Evolutionary conservation across 2,329 filamentous ascomycete genomes (phyloP).

Genomic region (Diplodia intermedia): DNA sequence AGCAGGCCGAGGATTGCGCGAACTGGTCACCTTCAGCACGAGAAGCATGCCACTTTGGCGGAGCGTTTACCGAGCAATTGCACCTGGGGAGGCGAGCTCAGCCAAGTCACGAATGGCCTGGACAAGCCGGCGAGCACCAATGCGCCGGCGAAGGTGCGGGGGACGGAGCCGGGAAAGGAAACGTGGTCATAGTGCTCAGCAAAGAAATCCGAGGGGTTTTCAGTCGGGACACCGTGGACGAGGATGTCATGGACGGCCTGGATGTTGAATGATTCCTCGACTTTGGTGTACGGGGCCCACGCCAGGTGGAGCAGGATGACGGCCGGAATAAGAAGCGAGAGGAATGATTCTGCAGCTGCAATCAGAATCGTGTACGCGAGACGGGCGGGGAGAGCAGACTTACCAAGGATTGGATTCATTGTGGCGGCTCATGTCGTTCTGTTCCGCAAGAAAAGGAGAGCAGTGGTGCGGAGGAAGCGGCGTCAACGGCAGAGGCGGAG

Average conservation of each 20-base stretch:
- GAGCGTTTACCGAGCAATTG: constrained; percentile 61
- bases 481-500: neutral
- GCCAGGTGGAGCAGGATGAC: constrained; percentile 73
- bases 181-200: constrained; percentile 82
- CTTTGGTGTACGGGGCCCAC: constrained; percentile 88
- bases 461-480: neutral
- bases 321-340: constrained; percentile 37
- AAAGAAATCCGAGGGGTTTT: constrained; percentile 62
- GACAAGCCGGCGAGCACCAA: constrained; percentile 76
- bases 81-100: constrained; percentile 62
- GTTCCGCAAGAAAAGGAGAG: neutral
- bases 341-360: constrained; percentile 19
- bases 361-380: neutral
- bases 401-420: constrained; percentile 30
- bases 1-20: constrained; percentile 77
- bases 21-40: constrained; percentile 54
- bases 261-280: constrained; percentile 98
- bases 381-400: neutral
- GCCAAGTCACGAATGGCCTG: constrained; percentile 67
- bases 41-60: too few relatives aligned
- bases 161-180: constrained; percentile 87
- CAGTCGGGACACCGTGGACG: constrained; percentile 74
- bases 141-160: constrained; percentile 86
- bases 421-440: constrained; percentile 10
- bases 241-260: constrained; percentile 93